These are phyloP conservation scores for Phytophthora brassicae DNA, from an alignment of 352 stramenopile genomes.

Conservation along the genomic window DNA sequence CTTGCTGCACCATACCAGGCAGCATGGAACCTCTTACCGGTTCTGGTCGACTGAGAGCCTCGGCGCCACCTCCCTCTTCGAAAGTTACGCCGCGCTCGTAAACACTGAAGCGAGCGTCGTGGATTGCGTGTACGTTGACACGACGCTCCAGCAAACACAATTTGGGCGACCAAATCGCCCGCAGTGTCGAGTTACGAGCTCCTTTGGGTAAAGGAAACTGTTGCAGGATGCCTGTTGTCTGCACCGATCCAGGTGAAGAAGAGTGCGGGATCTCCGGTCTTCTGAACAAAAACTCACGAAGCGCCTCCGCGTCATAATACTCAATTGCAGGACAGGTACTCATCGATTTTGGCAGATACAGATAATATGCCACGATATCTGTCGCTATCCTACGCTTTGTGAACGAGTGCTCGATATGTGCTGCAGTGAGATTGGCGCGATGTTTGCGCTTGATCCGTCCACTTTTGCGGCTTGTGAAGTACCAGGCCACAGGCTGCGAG, in stretches of 20 bases:
- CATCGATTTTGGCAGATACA: slow-evolving; percentile 46
- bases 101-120: slow-evolving; percentile 90
- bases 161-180: slow-evolving; percentile 94
- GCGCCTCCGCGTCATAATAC: slow-evolving; percentile 87
- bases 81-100: slow-evolving; percentile 96
- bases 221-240: slow-evolving; percentile 92
- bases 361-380: slow-evolving; percentile 93
- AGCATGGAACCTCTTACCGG: slow-evolving; percentile 92
- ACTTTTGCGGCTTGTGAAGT: slow-evolving; percentile 90
- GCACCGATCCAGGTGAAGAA: slow-evolving; percentile 17
- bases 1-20: slow-evolving; percentile 85
- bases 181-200: slow-evolving; percentile 87
- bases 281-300: slow-evolving; percentile 94
- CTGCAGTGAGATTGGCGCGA: slow-evolving; percentile 90
- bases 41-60: slow-evolving; percentile 82
- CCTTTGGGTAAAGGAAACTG: slow-evolving; percentile 94
- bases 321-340: slow-evolving; percentile 79
- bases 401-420: slow-evolving; percentile 94
- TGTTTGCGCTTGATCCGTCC: slow-evolving; percentile 92
- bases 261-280: slow-evolving; percentile 70
- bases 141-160: slow-evolving; percentile 93
- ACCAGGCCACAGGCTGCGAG: slow-evolving; percentile 92
- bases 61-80: slow-evolving; percentile 77
- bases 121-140: slow-evolving; percentile 88
- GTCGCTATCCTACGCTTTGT: slow-evolving; percentile 75